Conservation (phyloP, 129 eudicot genomes). For the Pseudognaphalium luteoalbum region DNA sequence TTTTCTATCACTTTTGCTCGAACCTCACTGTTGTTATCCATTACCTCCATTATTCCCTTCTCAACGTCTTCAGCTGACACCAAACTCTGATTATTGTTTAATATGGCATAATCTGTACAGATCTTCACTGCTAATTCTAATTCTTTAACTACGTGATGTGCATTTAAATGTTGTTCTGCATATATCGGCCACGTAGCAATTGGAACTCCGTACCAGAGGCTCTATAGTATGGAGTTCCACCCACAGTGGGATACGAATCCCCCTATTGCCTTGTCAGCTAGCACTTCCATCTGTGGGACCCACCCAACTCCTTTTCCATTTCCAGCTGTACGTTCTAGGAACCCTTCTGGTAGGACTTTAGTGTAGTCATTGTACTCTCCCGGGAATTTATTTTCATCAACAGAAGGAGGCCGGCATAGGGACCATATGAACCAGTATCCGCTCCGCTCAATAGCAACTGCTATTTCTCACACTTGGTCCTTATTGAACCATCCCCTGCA, state of each 20-base stretch:
- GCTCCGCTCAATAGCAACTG: slow-evolving; percentile 24
- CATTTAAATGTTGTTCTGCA: slow-evolving; percentile 40
- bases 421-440: slow-evolving; percentile 44
- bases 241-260: slow-evolving; percentile 52
- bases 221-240: slow-evolving; percentile 50
- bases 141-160: slow-evolving; percentile 36
- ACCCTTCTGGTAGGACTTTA: slow-evolving; percentile 34
- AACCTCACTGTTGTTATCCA: slow-evolving; percentile 24
- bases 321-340: slow-evolving; percentile 30
- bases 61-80: slow-evolving; percentile 32
- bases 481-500: slow-evolving; percentile 32
- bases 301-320: slow-evolving; percentile 42
- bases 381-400: slow-evolving; percentile 18
- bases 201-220: slow-evolving; percentile 40
- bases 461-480: slow-evolving; percentile 40
- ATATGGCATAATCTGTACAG: slow-evolving; percentile 27
- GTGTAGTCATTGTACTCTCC: slow-evolving; percentile 16
- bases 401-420: slow-evolving; percentile 21
- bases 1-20: slow-evolving; percentile 18
- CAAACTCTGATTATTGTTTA: neutral
- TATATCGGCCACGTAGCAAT: slow-evolving; percentile 44
- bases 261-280: slow-evolving; percentile 34
- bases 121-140: slow-evolving; percentile 41
- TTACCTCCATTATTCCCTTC: slow-evolving; percentile 33
- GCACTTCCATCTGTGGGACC: slow-evolving; percentile 37